A percentile compares a stretch with the other conserved stretches of the same genome.
These are phyloP conservation scores for Picochlorum sp. DNA, from an alignment of 139 green algal species.

Conservation along the genomic window DNA sequence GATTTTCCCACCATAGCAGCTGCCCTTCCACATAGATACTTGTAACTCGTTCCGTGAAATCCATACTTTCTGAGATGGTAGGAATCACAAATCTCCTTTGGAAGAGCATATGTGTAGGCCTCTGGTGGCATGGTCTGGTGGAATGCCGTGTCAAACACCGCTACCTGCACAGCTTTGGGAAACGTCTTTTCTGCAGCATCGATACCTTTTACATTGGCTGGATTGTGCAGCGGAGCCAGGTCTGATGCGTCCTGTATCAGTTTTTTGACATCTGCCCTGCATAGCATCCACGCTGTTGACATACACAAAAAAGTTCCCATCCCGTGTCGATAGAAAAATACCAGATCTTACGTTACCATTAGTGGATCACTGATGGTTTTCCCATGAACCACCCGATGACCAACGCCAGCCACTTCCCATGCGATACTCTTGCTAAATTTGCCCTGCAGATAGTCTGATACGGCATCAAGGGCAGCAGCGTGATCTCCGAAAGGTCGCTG, in stretches of 20 bases:
- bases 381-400: slow-evolving; percentile 77
- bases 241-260: slow-evolving; percentile 49
- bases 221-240: slow-evolving; percentile 87
- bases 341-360: slow-evolving; percentile 38
- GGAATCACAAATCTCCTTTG: slow-evolving; percentile 62
- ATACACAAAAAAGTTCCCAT: background rate
- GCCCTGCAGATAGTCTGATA: slow-evolving; percentile 39
- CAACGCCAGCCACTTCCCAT: slow-evolving; percentile 42
- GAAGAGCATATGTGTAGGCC: slow-evolving; percentile 80
- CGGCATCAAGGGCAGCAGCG: slow-evolving; percentile 36
- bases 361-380: slow-evolving; percentile 46
- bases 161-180: slow-evolving; percentile 58
- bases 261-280: slow-evolving; percentile 28
- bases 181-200: slow-evolving; percentile 51
- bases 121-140: slow-evolving; percentile 74
- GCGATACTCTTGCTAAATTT: slow-evolving; percentile 28
- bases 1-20: slow-evolving; percentile 46
- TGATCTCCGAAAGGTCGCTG: slow-evolving; percentile 36
- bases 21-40: background rate
- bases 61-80: slow-evolving; percentile 59
- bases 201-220: slow-evolving; percentile 61
- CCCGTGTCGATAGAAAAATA: background rate
- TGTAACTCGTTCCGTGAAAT: slow-evolving; percentile 83
- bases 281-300: no score
- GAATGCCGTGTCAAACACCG: slow-evolving; percentile 91